These are phyloP conservation scores for Colletotrichum zoysiae DNA, from an alignment of 2,329 filamentous ascomycete genomes.

Conservation along the genomic window DNA sequence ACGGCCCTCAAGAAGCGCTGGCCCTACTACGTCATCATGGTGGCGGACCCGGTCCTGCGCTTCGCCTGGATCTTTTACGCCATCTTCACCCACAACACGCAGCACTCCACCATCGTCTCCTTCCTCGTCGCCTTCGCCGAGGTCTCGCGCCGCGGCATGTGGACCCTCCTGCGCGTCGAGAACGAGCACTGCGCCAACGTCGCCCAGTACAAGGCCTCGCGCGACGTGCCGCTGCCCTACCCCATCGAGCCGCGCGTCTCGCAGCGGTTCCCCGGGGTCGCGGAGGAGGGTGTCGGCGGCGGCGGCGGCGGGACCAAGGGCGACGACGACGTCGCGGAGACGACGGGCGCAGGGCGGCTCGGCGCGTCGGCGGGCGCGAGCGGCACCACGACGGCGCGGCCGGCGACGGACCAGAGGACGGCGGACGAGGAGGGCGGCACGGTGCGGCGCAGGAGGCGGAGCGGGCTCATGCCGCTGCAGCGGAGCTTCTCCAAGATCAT, in stretches of 20 bases:
- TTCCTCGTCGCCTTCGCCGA: conserved; percentile 86
- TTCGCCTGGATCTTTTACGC: conserved; percentile 97
- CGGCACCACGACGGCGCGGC: conserved; percentile 25
- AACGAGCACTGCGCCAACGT: conserved; percentile 98
- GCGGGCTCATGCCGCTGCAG: conserved; percentile 42
- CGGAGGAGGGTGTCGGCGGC: background rate
- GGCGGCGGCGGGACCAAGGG: background rate
- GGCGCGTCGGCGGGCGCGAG: background rate
- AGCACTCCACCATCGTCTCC: conserved; percentile 85
- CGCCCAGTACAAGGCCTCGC: conserved; percentile 86
- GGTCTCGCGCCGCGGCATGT: conserved; percentile 86
- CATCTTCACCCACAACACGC: conserved; percentile 81
- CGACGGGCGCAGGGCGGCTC: conserved; percentile 25
- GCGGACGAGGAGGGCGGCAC: conserved; percentile 41
- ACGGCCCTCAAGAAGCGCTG: conserved; percentile 83
- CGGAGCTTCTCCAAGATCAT: conserved; percentile 72
- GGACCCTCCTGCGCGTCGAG: conserved; percentile 94
- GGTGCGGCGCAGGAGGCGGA: conserved; percentile 46
- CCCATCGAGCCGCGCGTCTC: conserved; percentile 65
- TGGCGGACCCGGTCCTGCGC: conserved; percentile 84
- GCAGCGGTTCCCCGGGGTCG: conserved; percentile 43
- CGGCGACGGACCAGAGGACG: conserved; percentile 42
- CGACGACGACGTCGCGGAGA: conserved; percentile 21
- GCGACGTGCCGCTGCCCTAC: conserved; percentile 90
- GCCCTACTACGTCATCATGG: conserved; percentile 89